phyloP scores from a whole-genome alignment of 2,329 filamentous ascomycete genomes.

The Aspergillus ruber region DNA sequence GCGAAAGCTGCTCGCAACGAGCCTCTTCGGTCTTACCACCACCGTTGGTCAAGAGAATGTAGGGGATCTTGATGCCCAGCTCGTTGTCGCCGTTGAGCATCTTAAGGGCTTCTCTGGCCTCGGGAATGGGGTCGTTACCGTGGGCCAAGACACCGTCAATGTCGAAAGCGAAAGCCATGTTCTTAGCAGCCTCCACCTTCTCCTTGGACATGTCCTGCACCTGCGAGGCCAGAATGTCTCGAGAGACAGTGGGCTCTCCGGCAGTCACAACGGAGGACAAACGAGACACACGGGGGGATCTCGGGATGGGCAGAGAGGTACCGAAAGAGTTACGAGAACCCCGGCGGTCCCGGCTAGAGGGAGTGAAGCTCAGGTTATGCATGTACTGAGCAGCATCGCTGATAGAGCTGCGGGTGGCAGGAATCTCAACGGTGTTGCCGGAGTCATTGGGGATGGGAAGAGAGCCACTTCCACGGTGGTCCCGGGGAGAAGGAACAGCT shows the following conservation, averaged over 20 bases:
- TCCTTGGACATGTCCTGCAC: conserved; percentile 61
- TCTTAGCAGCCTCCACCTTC: conserved; percentile 64
- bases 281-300: conserved; percentile 62
- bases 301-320: conserved; percentile 64
- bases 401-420: conserved; percentile 61
- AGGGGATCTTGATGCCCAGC: conserved; percentile 69
- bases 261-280: conserved; percentile 56
- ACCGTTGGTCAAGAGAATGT: conserved; percentile 71
- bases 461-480: conserved; percentile 21
- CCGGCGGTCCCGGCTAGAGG: conserved; percentile 61
- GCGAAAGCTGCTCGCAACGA: conserved; percentile 60
- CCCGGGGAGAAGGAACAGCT: conserved; percentile 22
- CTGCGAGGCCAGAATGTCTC: conserved; percentile 64
- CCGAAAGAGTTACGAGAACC: conserved; percentile 72
- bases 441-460: conserved; percentile 40
- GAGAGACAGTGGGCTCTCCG: conserved; percentile 47
- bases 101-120: conserved; percentile 59
- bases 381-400: conserved; percentile 64
- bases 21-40: conserved; percentile 63
- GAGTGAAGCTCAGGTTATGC: conserved; percentile 64
- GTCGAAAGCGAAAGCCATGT: conserved; percentile 72
- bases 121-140: conserved; percentile 63
- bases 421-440: conserved; percentile 59
- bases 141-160: conserved; percentile 67
- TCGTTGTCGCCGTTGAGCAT: conserved; percentile 71